These are phyloP conservation scores for Mycena haematopus DNA, from an alignment of 768 basidiomycete genomes.

Conservation along the genomic window DNA sequence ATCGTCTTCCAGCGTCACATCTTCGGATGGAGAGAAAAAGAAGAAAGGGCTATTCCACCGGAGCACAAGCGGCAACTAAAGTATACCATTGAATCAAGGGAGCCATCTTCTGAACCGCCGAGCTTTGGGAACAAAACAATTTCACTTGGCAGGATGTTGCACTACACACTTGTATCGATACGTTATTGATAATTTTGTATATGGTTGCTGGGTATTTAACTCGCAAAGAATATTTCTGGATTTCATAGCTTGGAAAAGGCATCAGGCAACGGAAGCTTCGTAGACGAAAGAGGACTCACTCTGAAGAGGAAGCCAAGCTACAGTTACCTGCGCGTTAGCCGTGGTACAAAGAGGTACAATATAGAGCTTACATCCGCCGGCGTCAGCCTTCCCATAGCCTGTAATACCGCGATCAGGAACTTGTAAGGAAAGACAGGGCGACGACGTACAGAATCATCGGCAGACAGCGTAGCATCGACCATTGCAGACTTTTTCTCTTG, in stretches of 20 bases:
- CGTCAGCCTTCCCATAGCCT: conserved; percentile 94
- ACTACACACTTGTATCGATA: conserved; percentile 3
- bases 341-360: background rate
- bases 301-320: conserved; percentile 67
- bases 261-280: background rate
- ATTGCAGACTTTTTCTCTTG: conserved; percentile 98
- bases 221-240: background rate
- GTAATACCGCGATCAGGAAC: conserved; percentile 29
- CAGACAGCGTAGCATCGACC: conserved; percentile 86
- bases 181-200: conserved; percentile 1
- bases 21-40: conserved; percentile 37
- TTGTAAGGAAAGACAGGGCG: background rate
- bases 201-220: conserved; percentile 1
- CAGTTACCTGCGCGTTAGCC: conserved; percentile 15
- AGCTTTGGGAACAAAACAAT: background rate
- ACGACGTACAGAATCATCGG: conserved; percentile 73
- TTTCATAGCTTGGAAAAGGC: conserved; percentile 10
- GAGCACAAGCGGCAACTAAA: background rate
- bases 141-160: background rate
- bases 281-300: conserved; percentile 39
- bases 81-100: background rate
- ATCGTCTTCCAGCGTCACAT: conserved; percentile 26
- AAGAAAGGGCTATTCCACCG: conserved; percentile 28
- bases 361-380: conserved; percentile 70
- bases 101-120: background rate